phyloP scores from a whole-genome alignment of 805 yeast species.

The Wickerhamiella azymoides region DNA sequence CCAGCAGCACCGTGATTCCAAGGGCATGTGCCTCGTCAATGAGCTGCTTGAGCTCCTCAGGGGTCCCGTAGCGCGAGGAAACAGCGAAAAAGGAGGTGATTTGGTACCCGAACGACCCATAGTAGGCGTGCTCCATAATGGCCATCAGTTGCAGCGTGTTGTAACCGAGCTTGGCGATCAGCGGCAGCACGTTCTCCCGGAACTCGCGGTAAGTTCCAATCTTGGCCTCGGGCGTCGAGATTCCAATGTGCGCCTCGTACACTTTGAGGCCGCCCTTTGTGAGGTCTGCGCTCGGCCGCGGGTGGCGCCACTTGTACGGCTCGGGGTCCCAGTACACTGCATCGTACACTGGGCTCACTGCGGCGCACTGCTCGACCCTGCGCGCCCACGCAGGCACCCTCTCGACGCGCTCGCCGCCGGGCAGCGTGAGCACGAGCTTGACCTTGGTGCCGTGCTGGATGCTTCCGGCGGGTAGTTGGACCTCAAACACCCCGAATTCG shows the following conservation, averaged over 20 bases:
- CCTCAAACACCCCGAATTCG: conserved; percentile 56
- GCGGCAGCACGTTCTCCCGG: conserved; percentile 66
- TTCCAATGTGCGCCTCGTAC: conserved; percentile 89
- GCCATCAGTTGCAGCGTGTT: conserved; percentile 95
- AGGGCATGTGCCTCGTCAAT: conserved; percentile 82
- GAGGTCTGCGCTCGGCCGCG: conserved; percentile 44
- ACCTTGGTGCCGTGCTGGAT: conserved; percentile 73
- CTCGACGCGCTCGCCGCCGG: conserved; percentile 57
- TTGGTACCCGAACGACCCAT: conserved; percentile 97
- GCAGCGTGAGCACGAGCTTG: conserved; percentile 44
- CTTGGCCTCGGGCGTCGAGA: conserved; percentile 78
- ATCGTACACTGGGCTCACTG: conserved; percentile 45
- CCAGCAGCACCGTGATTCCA: conserved; percentile 77
- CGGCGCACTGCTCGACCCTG: conserved; percentile 55
- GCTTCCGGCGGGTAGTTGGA: conserved; percentile 47
- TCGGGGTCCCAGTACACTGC: conserved; percentile 89
- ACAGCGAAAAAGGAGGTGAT: conserved; percentile 83
- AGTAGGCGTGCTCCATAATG: conserved; percentile 96
- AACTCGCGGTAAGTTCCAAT: conserved; percentile 79
- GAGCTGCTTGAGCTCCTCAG: conserved; percentile 83
- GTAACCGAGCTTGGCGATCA: conserved; percentile 72
- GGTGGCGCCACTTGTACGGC: conserved; percentile 45
- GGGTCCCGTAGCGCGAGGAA: conserved; percentile 85
- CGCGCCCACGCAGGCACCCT: conserved; percentile 82
- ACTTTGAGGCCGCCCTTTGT: conserved; percentile 35